Conservation (phyloP, 208 protist genomes). For the Trypanosoma conorhini region DNA sequence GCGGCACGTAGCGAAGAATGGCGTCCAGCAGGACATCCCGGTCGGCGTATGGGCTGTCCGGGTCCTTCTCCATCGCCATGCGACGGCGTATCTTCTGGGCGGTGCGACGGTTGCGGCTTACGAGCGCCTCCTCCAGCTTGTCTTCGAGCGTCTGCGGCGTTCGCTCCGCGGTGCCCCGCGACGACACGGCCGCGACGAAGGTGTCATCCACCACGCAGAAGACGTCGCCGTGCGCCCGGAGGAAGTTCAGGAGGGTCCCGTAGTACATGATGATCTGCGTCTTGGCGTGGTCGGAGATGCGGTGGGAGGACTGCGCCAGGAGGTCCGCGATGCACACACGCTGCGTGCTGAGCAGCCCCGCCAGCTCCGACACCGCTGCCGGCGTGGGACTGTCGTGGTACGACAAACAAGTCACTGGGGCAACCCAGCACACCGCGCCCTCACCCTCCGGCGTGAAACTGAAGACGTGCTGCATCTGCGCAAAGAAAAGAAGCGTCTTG, state of each 20-base stretch:
- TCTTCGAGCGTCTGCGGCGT: slow-evolving; percentile 30
- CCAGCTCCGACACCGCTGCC: slow-evolving; percentile 32
- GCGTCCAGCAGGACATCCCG: slow-evolving; percentile 40
- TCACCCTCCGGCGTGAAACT: slow-evolving; percentile 47
- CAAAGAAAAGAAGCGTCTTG: slow-evolving; percentile 58
- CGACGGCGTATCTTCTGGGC: slow-evolving; percentile 42
- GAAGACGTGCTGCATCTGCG: slow-evolving; percentile 61
- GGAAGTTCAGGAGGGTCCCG: slow-evolving; percentile 31
- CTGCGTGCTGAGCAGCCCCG: slow-evolving; percentile 12
- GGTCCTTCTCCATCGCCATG: slow-evolving; percentile 38
- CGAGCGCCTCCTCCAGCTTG: slow-evolving; percentile 35
- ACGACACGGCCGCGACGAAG: slow-evolving; percentile 13
- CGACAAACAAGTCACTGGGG: slow-evolving; percentile 19
- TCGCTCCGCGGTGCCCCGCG: background rate
- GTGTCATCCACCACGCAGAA: slow-evolving; percentile 27
- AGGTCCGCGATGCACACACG: slow-evolving; percentile 26
- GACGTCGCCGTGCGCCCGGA: slow-evolving; percentile 28
- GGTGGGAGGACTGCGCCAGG: background rate
- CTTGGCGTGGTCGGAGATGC: slow-evolving; percentile 29
- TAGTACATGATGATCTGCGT: slow-evolving; percentile 40
- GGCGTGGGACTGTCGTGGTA: slow-evolving; percentile 39
- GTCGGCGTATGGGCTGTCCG: slow-evolving; percentile 49
- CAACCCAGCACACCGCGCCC: slow-evolving; percentile 28
- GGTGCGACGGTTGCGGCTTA: slow-evolving; percentile 16
- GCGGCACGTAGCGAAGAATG: slow-evolving; percentile 51